A percentile compares a stretch with the other conserved stretches of the same genome.
phyloP scores from a whole-genome alignment of 257 asterid genomes.

The Anisodus tanguticus region DNA sequence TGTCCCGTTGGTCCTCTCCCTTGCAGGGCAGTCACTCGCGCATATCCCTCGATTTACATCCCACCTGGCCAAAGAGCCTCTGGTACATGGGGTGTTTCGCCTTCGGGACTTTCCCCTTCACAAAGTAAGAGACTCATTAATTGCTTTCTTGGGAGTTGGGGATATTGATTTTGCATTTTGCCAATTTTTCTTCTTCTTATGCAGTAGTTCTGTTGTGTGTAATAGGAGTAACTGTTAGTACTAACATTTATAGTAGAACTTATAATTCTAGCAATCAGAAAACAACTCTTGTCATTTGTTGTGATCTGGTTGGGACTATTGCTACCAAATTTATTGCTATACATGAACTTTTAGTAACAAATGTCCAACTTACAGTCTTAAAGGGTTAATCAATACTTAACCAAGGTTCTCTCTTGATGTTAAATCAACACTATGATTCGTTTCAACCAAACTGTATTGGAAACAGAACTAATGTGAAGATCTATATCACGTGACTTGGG shows the following conservation, averaged over 20 bases:
- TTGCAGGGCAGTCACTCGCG: no score
- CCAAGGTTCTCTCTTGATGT: background rate
- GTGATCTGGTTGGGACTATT: background rate
- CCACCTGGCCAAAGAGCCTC: no score
- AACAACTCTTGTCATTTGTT: background rate
- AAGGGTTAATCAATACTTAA: background rate
- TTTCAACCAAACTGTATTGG: background rate
- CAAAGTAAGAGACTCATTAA: background rate
- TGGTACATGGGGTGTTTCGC: no score
- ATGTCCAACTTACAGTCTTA: background rate
- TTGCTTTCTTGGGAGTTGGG: constrained; percentile 31
- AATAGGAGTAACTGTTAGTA: background rate
- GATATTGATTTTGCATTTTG: constrained; percentile 19
- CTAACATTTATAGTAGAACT: background rate
- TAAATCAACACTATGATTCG: background rate
- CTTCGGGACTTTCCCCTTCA: no score
- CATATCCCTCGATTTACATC: no score
- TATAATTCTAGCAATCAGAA: background rate
- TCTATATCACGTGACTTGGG: background rate
- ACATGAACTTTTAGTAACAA: background rate
- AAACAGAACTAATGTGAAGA: background rate
- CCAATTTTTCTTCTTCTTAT: background rate
- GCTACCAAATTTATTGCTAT: background rate
- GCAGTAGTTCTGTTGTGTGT: background rate
- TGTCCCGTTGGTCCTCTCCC: no score